Evolutionary conservation across 768 basidiomycete genomes (phyloP).

Genomic region (Hericium alpestre): DNA sequence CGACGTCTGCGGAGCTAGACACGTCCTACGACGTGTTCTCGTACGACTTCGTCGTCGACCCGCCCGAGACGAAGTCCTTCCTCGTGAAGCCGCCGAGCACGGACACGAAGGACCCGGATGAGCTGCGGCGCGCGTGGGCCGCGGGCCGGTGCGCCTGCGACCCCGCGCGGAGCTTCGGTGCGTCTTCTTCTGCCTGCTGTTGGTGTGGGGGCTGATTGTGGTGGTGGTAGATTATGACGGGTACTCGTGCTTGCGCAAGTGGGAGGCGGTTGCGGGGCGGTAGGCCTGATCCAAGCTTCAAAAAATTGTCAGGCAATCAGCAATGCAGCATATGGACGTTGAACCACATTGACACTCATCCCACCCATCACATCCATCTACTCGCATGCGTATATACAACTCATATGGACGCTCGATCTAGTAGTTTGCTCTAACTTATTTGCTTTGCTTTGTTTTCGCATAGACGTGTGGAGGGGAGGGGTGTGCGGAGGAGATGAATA

Average conservation of each 20-base stretch:
- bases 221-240: constrained; percentile 43
- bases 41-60: constrained; percentile 82
- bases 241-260: constrained; percentile 47
- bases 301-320: background rate
- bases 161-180: constrained; percentile 46
- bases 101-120: constrained; percentile 38
- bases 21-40: constrained; percentile 71
- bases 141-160: constrained; percentile 40
- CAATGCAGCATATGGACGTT: background rate
- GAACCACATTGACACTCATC: background rate
- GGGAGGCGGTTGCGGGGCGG: constrained; percentile 25
- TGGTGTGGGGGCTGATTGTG: background rate
- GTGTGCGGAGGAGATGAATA: no score
- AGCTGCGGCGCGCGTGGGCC: constrained; percentile 61
- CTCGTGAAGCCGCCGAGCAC: constrained; percentile 58
- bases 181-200: constrained; percentile 13
- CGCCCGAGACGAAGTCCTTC: constrained; percentile 78
- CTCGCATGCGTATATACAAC: background rate
- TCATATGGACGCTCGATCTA: background rate
- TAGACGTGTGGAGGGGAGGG: no score
- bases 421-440: background rate
- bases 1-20: constrained; percentile 63
- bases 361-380: background rate
- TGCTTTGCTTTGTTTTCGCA: background rate
- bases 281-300: background rate